Base-by-base conservation (phyloP, 208 protist genomes). In the Wallacemonas sp. region DNA sequence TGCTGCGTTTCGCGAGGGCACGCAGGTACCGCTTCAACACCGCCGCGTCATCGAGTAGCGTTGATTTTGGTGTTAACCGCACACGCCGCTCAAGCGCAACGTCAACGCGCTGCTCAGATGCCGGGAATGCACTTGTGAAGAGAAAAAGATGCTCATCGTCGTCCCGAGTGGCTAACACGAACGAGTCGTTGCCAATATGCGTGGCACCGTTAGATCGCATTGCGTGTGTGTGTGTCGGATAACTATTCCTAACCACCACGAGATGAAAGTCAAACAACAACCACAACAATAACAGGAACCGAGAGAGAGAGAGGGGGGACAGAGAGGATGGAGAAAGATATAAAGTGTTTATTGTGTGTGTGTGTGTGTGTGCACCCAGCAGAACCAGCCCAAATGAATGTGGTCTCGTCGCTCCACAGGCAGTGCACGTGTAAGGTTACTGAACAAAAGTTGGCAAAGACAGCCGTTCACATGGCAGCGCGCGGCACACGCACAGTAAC, bases 161-260 rank as follows among this genome's bases (percentile, higher is more conserved):
- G 58, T 90, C 80, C 8, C 72, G 67, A 1, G 81, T 80, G 38
- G 66, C 74, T 21, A 72, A 51, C 21, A 87, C 44, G 56, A 96
- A 96, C 11, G 84, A 84, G 76, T 94, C 82, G 62, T 96, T 92
- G 60, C 75, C 82, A 33, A 96, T 66, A 65, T 96, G 90, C 15
- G 65, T 75, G 1, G 75, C 86, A 62, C 88, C 84, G 65, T 96
- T 96, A 2, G 90, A 90, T 17, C 73, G 69, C 90, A 96, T 96
- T 0, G n/a, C n/a, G n/a, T n/a, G n/a, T n/a, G n/a, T n/a, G n/a
- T n/a, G n/a, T n/a, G n/a, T n/a, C n/a, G n/a, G n/a, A n/a, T n/a
- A n/a, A n/a, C n/a, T n/a, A n/a, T n/a, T n/a, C n/a, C n/a, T n/a
- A n/a, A n/a, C n/a, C n/a, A n/a, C n/a, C n/a, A n/a, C n/a, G n/a